Evolutionary conservation across 805 yeast genomes (phyloP).

Genomic region (Candida succiphila): DNA sequence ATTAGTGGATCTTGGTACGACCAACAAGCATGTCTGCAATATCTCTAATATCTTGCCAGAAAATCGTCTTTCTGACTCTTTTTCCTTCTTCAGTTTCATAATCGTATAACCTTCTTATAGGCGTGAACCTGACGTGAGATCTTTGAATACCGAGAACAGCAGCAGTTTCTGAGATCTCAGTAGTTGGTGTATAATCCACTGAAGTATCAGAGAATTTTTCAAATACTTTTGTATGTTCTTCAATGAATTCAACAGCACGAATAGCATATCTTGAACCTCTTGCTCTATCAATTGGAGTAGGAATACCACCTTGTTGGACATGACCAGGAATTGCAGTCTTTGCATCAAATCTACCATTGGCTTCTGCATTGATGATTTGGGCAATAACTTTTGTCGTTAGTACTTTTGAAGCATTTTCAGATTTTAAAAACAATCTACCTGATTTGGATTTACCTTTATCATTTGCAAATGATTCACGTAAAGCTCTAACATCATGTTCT

Average conservation of each 20-base stretch:
- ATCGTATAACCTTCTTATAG: constrained; percentile 72
- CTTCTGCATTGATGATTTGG: constrained; percentile 69
- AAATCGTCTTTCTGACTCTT: constrained; percentile 84
- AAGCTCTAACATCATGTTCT: constrained; percentile 63
- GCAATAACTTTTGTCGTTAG: constrained; percentile 78
- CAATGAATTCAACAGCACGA: constrained; percentile 82
- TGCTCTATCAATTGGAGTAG: constrained; percentile 90
- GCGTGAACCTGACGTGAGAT: constrained; percentile 63
- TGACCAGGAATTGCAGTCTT: constrained; percentile 97
- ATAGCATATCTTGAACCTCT: constrained; percentile 85
- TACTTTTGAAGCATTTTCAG: constrained; percentile 73
- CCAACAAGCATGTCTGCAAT: constrained; percentile 83
- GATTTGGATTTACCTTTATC: constrained; percentile 76
- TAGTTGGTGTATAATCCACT: constrained; percentile 15
- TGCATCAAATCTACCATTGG: constrained; percentile 70
- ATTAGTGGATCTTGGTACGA: constrained; percentile 32
- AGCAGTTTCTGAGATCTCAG: constrained; percentile 42
- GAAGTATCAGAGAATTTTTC: constrained; percentile 1
- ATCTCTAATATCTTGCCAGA: constrained; percentile 71
- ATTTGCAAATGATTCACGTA: constrained; percentile 56
- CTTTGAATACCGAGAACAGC: constrained; percentile 77
- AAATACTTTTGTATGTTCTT: constrained; percentile 27
- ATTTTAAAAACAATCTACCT: constrained; percentile 79
- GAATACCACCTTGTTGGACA: constrained; percentile 95
- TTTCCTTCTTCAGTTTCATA: constrained; percentile 70